Base-by-base conservation (phyloP, 2,329 filamentous ascomycete genomes). In the Fusarium nelsonii region DNA sequence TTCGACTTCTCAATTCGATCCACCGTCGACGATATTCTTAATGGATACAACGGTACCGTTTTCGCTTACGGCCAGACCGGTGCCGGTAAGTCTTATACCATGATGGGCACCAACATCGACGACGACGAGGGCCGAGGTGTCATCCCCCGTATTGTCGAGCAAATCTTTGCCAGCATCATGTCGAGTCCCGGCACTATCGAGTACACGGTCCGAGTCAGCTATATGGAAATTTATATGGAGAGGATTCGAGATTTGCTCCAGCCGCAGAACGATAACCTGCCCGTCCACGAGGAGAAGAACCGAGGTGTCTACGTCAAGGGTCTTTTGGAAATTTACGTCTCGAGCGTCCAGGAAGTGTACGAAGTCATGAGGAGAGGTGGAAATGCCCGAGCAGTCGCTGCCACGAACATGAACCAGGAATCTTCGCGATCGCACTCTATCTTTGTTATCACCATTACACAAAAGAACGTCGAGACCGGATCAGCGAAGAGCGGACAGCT, bases 161-260 rank as follows among this genome's bases (percentile, higher is more conserved):
- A 98, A 83, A 97, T 98, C 78, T 98, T 98, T 79, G 91, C 92
- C 74, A 97, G 92, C 81, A 98, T 98, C 79, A 86, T 97, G 82
- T 90, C 92, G 23, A 97, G 94, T 74, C 93, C 95, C 43, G 90
- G 90, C 75, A 97, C 93, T 72, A 97, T 98, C 79, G 96, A 98
- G 81, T 98, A 98, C 81, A 98, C 94, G n/a, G 95, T 99, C 54
- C 90, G 94, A 58, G 95, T 98, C 77, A 97, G 94, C 81, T 98
- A 98, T 82, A 97, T 99, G 94, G 96, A 99, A 82, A 98, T 99
- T 70, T 99, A 99, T 84, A 99, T 98, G 96, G 96, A 99, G 83
- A 90, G 92, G 73, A 98, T 99, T 79, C 90, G 95, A 75, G 96
- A 99, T 88, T 82, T 99, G 76, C 84, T 99, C 69, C 90, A 91